A percentile compares a stretch with the other conserved stretches of the same genome.
These are phyloP conservation scores for Dissophora ornata DNA, from an alignment of 192 early-diverging fungal species.

Conservation along the genomic window DNA sequence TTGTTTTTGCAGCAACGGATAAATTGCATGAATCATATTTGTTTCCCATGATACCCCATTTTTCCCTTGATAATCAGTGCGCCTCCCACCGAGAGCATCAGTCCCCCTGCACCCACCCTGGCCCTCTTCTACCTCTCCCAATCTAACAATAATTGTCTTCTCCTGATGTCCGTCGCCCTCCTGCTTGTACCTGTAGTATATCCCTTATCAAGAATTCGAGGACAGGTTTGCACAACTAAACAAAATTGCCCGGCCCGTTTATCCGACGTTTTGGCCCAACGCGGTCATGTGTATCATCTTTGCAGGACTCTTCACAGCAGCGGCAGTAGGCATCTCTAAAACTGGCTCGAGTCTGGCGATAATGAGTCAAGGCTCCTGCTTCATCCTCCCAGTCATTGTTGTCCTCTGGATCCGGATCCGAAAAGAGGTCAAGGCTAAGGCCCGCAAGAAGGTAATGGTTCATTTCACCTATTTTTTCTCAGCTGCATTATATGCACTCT, in stretches of 20 bases:
- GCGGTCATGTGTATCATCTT: constrained; percentile 14
- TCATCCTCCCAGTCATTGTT: constrained; percentile 36
- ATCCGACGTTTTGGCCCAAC: constrained; percentile 42
- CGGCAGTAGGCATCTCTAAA: constrained; percentile 22
- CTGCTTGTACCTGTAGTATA: constrained; percentile 14
- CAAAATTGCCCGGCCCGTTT: constrained; percentile 22
- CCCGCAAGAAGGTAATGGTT: constrained; percentile 32
- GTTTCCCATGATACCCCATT: not conserved
- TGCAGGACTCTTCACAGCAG: constrained; percentile 3
- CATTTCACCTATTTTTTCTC: not conserved
- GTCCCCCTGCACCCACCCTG: not conserved
- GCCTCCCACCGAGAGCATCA: no score
- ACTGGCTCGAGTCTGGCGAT: constrained; percentile 5
- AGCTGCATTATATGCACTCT: not conserved
- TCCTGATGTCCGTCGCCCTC: no score
- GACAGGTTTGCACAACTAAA: constrained; percentile 33
- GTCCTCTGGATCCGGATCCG: constrained; percentile 46
- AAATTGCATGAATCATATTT: no score
- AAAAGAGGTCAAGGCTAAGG: constrained; percentile 25
- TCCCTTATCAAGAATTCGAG: constrained; percentile 42
- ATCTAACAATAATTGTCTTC: no score
- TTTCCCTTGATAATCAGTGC: no score
- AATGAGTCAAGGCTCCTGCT: constrained; percentile 41
- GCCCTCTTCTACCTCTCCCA: not conserved
- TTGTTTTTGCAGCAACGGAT: no score